A percentile compares a stretch with the other conserved stretches of the same genome.
Evolutionary conservation across 371 early-diverging fungal species (phyloP).

Genomic region (Circinella umbellata): DNA sequence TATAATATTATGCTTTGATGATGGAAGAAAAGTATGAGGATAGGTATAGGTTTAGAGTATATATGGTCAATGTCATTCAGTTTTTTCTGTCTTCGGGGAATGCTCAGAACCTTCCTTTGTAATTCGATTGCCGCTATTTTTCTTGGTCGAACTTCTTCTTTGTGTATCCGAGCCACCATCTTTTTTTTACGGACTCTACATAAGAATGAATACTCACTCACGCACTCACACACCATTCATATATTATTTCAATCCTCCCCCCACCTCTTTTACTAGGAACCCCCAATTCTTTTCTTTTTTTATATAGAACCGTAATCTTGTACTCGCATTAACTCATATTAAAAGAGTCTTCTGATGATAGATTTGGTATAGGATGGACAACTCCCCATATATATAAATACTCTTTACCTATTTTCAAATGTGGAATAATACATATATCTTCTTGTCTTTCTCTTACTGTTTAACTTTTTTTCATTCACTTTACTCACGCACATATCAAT

Average conservation of each 20-base stretch:
- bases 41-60: not conserved
- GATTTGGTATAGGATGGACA: no score
- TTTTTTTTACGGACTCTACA: not conserved
- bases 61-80: not conserved
- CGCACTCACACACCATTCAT: not conserved
- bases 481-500: not conserved
- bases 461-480: not conserved
- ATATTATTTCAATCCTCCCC: no score
- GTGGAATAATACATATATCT: no score
- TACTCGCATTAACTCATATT: not conserved
- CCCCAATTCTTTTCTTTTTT: no score
- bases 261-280: no score
- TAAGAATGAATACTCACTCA: not conserved
- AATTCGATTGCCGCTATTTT: constrained; percentile 7
- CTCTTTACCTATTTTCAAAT: no score
- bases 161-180: not conserved
- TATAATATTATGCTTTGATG: no score
- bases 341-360: no score
- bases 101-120: constrained; percentile 2
- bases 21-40: not conserved
- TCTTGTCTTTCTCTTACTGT: not conserved
- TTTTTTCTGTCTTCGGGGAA: not conserved
- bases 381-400: not conserved
- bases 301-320: no score
- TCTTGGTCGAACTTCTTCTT: not conserved